Base-by-base conservation (phyloP, 2,329 filamentous ascomycete genomes). In the Kalaharituber pfeilii region DNA sequence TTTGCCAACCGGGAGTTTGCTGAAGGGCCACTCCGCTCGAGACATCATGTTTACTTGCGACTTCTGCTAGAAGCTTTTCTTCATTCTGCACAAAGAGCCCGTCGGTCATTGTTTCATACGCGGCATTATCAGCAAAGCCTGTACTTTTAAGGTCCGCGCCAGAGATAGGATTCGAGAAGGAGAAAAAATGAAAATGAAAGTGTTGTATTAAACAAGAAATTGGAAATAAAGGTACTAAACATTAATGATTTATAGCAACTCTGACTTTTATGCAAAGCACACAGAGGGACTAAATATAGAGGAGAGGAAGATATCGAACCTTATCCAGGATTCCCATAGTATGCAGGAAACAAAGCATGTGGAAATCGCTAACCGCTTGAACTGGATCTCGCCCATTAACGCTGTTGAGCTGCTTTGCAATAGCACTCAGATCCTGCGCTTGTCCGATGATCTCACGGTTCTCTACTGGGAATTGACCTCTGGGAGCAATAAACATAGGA, bases 1-100 rank as follows among this genome's bases (percentile, higher is more conserved):
- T 96, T 69, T 88, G 84, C 91, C 91, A 98, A 66, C 91, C 91
- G 66, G 82, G 77, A 64, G 84, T 88, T 64, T 86, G 82, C 69
- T 87, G 79, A 63, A 98, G 77, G 67, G 91, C 82, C 66, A 86
- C 81, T 57, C 81, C 82, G 63, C 93, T 84, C 58, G 82, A 78
- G 55, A 85, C 76, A 68, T 94, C 84, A 66, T 89, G 84, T 57
- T 79, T 78, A 44, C 80, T 83, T 24, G 88, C 89, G 52, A 93
- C 84, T 63, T 81, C 83, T 72, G 85, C 93, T 54, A 96, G 77
- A 51, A 95, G 77, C 8, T 78, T 72, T 70, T 91, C 83, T 72
- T 98, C 91, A 59, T 94, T 86, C 93, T 98, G 65, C 54, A 59
- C 13, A 51, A 15, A 29, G 11, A 52, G 18, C 22, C 51, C 50